Conservation (phyloP, 345 rosid genomes). For the Syzygium oleosum region DNA sequence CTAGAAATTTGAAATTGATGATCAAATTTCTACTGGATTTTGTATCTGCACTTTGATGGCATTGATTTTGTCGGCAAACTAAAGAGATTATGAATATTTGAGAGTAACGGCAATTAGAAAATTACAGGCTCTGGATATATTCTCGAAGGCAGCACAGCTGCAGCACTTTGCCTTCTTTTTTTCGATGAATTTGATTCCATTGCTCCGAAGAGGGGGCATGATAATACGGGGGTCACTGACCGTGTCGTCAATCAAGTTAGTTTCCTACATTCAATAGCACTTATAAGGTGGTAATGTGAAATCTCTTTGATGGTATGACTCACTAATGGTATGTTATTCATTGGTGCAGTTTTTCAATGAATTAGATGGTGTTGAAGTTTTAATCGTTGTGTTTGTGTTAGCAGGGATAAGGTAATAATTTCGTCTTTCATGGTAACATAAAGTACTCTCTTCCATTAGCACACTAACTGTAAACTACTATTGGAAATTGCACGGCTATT, state of each 20-base stretch:
- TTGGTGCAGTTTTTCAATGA: slow-evolving; percentile 63
- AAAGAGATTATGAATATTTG: neutral
- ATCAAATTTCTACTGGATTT: neutral
- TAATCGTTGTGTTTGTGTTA: slow-evolving; percentile 77
- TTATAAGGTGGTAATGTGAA: neutral
- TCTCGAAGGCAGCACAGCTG: slow-evolving; percentile 69
- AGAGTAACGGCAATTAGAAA: neutral
- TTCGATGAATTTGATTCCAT: slow-evolving; percentile 91
- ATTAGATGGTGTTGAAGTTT: slow-evolving; percentile 83
- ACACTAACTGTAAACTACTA: neutral
- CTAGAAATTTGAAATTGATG: neutral
- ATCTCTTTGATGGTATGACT: neutral
- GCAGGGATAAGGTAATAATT: slow-evolving; percentile 72
- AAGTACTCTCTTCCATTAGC: neutral
- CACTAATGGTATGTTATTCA: neutral
- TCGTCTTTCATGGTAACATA: neutral
- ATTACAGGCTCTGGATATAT: slow-evolving; percentile 31
- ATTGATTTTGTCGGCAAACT: neutral
- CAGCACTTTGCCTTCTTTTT: slow-evolving; percentile 83
- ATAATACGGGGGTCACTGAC: slow-evolving; percentile 78
- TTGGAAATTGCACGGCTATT: neutral
- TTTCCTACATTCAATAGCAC: slow-evolving; percentile 1
- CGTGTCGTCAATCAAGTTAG: slow-evolving; percentile 85
- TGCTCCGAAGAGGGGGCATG: slow-evolving; percentile 94
- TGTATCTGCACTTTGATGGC: neutral